These are phyloP conservation scores for Gonapodya sp. DNA, from an alignment of 192 early-diverging fungal genomes.

Conservation along the genomic window DNA sequence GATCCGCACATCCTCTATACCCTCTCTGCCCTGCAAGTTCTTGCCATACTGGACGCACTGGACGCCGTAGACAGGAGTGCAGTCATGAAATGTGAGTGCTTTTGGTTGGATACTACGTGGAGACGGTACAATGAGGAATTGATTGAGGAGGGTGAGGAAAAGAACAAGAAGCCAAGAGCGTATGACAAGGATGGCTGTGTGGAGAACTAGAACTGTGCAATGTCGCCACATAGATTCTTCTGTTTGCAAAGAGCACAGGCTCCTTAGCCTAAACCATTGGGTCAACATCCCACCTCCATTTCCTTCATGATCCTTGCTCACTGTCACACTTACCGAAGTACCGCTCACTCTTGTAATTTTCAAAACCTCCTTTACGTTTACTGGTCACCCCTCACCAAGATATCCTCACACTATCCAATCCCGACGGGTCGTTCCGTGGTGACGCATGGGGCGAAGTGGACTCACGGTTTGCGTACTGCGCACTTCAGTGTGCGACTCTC, in stretches of 20 bases:
- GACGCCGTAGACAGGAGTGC: constrained; percentile 58
- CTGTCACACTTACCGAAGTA: neutral
- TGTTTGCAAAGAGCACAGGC: no score
- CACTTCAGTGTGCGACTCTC: constrained; percentile 68
- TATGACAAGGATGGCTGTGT: neutral
- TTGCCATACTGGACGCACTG: constrained; percentile 70
- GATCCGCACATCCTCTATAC: constrained; percentile 89
- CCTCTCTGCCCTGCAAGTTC: constrained; percentile 79
- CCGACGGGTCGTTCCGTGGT: constrained; percentile 72
- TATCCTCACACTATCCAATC: constrained; percentile 50
- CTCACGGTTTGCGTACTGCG: constrained; percentile 83
- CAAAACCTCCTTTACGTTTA: neutral
- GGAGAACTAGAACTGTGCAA: no score
- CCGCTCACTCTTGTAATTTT: neutral
- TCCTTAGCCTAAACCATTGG: no score
- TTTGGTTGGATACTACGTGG: no score
- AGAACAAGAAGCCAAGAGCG: neutral
- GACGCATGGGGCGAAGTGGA: constrained; percentile 93
- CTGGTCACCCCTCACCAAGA: constrained; percentile 30
- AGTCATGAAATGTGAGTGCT: constrained; percentile 56
- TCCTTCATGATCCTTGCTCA: no score
- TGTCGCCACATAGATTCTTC: no score
- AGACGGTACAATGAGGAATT: no score
- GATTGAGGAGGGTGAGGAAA: neutral
- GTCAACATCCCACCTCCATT: no score